Percentiles rank a stretch among this genome's conserved stretches.
Evolutionary conservation across 2,329 filamentous ascomycete genomes (phyloP).

Genomic region (Trichoderma semiorbis): DNA sequence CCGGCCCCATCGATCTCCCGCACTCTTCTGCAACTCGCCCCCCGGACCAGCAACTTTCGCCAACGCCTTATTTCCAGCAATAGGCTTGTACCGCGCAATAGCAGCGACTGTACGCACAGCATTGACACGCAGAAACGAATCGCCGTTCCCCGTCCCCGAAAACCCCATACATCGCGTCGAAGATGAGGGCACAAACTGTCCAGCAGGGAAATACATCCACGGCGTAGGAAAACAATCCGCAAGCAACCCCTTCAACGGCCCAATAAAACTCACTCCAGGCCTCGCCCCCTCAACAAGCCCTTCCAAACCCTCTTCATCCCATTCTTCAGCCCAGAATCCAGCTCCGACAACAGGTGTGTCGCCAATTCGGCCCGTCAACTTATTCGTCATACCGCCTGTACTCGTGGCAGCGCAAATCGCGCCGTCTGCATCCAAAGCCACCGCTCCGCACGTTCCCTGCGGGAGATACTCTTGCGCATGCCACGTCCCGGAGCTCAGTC

Average conservation of each 20-base stretch:
- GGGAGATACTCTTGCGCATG: conserved; percentile 65
- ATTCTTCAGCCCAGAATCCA: conserved; percentile 88
- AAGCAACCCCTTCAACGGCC: conserved; percentile 46
- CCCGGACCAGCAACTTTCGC: conserved; percentile 63
- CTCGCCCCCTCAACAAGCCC: neutral
- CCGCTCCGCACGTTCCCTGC: conserved; percentile 81
- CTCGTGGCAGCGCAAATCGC: conserved; percentile 66
- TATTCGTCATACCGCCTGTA: conserved; percentile 82
- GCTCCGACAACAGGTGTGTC: conserved; percentile 82
- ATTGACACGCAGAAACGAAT: conserved; percentile 73
- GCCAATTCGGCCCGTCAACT: conserved; percentile 77
- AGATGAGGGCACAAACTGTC: neutral
- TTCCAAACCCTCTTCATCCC: conserved; percentile 48
- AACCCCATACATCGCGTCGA: conserved; percentile 49
- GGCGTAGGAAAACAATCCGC: conserved; percentile 59
- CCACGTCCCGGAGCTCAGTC: conserved; percentile 47
- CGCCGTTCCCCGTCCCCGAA: conserved; percentile 83
- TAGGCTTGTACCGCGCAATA: conserved; percentile 61
- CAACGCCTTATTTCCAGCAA: conserved; percentile 56
- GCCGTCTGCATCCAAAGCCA: conserved; percentile 74
- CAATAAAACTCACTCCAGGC: conserved; percentile 24
- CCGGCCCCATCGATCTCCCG: conserved; percentile 67
- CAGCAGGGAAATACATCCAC: conserved; percentile 36
- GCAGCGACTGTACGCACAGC: conserved; percentile 71
- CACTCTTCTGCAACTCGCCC: conserved; percentile 72